Base-by-base conservation (phyloP, 2,329 filamentous ascomycete genomes). In the Fusarium keratoplasticum region DNA sequence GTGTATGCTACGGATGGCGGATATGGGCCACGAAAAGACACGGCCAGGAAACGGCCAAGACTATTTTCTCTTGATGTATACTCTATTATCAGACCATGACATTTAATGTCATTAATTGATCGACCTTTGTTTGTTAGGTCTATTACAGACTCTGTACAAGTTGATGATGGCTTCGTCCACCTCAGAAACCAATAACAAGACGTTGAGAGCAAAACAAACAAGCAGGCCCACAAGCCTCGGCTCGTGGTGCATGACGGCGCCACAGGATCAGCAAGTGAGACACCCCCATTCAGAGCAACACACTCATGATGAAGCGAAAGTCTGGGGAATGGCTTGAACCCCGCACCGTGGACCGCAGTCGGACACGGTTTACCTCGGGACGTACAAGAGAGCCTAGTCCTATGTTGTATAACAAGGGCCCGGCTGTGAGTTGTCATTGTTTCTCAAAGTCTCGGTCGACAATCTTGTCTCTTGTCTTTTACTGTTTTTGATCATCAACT, bases 321-420 rank as follows among this genome's bases (percentile, higher is more conserved):
- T 61, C 25, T 29, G 57, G 66, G 57, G 58, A 40, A 57, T 61
- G 64, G 58, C 22, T 52, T 66, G 61, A 74, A 77, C 75, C 75
- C 75, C 75, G 75, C 75, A 77, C 75, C 35, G 63, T 61, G 55
- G 29, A 59, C 65, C 63, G 25, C 59, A 33, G 61, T 47, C 58
- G 44, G 50, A 31, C 54, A 27, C 66, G 71, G n/a, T 54, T 73
- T 76, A 65, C 75, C 75, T 77, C 75, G 50, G 74, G 70, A 68
- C 40, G 57, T 40, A 52, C n/a, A 20, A 61, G 27, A 27, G 44
- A 50, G 44, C 42, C 42, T 27, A 47, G 22, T 25, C 22, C 44
- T 27, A 50, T 50, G 5, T 16, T 50, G 69, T 67, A 72, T 44
- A 50, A 6, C n/a, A 27, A 57, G 27, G 35, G 29, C n/a, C 22